These are phyloP conservation scores for Abrus precatorius DNA, from an alignment of 306 rosid genomes.

Conservation along the genomic window DNA sequence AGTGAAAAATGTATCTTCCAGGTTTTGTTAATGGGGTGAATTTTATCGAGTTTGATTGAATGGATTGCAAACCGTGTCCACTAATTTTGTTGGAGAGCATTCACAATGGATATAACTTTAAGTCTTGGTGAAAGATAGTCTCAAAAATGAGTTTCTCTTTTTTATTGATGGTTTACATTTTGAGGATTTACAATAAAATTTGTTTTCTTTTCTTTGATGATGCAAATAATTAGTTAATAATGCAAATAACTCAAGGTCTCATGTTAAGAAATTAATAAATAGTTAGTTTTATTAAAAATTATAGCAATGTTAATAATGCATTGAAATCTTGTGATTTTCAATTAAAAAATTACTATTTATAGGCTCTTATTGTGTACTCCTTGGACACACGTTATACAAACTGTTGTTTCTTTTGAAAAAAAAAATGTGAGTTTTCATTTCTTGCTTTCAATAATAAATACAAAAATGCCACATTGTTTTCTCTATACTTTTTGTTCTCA, in stretches of 20 bases:
- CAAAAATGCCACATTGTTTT: too few species aligned
- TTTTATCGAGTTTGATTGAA: background rate
- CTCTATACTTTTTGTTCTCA: too few species aligned
- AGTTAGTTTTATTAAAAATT: too few species aligned
- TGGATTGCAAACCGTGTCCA: background rate
- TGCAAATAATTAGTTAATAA: background rate
- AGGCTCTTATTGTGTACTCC: too few species aligned
- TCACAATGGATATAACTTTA: background rate
- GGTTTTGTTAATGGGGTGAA: background rate
- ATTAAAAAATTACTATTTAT: too few species aligned
- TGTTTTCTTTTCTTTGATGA: background rate
- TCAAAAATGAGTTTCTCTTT: background rate
- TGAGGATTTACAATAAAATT: conserved; percentile 16
- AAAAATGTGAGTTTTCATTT: background rate
- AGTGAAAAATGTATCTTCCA: background rate
- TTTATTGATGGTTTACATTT: background rate
- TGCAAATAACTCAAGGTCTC: too few species aligned
- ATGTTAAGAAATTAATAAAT: too few species aligned
- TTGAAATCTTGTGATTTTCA: too few species aligned
- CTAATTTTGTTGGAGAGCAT: background rate
- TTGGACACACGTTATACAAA: too few species aligned
- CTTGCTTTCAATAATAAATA: too few species aligned
- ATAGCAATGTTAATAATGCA: too few species aligned
- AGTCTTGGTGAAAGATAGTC: background rate
- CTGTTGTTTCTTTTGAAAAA: background rate